phyloP scores from a whole-genome alignment of 495 filamentous ascomycete genomes.

The Elaphomyces granulatus region DNA sequence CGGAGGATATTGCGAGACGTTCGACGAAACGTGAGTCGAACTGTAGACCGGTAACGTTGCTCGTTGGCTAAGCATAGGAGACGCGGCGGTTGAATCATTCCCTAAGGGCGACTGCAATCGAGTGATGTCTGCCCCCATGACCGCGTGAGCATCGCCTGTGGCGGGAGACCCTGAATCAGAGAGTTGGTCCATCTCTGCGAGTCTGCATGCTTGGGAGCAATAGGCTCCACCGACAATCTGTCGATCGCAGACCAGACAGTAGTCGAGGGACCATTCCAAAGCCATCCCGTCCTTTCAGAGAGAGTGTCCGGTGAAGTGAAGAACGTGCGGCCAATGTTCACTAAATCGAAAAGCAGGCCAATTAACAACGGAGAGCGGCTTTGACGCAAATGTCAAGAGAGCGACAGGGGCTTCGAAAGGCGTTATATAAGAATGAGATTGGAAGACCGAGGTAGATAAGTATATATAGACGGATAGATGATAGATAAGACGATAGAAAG shows the following conservation, averaged over 20 bases:
- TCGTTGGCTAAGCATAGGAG: background rate
- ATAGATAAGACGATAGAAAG: background rate
- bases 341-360: too few species aligned
- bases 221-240: conserved; percentile 67
- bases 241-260: conserved; percentile 87
- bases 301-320: background rate
- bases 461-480: background rate
- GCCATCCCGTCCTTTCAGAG: too few species aligned
- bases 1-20: background rate
- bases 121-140: background rate
- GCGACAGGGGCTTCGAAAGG: background rate
- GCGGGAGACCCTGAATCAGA: conserved; percentile 13
- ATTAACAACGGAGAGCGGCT: too few species aligned
- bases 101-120: background rate
- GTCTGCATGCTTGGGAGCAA: conserved; percentile 84
- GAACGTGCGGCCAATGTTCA: background rate
- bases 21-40: background rate
- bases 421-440: background rate
- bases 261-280: conserved; percentile 81
- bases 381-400: background rate
- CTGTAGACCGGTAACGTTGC: background rate
- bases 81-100: background rate
- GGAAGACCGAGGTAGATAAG: background rate
- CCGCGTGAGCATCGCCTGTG: background rate
- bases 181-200: conserved; percentile 72